Evolutionary conservation across 1,284 basidiomycete genomes (phyloP).

Genomic region (Rhizoctonia solani): DNA sequence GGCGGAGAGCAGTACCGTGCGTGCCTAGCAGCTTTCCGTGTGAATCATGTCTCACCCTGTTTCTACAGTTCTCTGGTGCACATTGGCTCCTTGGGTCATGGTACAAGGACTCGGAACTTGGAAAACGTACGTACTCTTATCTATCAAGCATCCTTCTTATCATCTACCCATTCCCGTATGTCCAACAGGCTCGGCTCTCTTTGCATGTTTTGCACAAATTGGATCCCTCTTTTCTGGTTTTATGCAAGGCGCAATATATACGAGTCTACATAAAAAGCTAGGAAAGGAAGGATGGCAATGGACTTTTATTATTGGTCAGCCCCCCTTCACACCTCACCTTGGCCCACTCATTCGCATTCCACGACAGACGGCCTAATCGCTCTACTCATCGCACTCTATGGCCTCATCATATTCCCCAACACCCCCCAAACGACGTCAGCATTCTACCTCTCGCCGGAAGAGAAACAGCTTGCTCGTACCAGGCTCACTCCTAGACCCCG

Average conservation of each 20-base stretch:
- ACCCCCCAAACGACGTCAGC: slow-evolving; percentile 66
- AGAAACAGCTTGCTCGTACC: slow-evolving; percentile 6
- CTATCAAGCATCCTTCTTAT: background rate
- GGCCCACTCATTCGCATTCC: background rate
- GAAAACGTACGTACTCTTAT: slow-evolving; percentile 24
- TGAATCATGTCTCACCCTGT: background rate
- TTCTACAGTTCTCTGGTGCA: slow-evolving; percentile 10
- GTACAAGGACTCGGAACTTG: slow-evolving; percentile 31
- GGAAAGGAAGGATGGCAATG: slow-evolving; percentile 31
- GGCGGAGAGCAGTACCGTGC: slow-evolving; percentile 28
- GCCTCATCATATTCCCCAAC: slow-evolving; percentile 73
- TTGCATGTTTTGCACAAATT: slow-evolving; percentile 29
- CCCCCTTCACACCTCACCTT: background rate
- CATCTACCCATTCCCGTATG: background rate
- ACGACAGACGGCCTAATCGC: slow-evolving; percentile 66
- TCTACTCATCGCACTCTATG: slow-evolving; percentile 70
- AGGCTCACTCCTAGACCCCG: background rate
- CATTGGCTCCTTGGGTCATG: slow-evolving; percentile 30
- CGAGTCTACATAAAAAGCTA: slow-evolving; percentile 17
- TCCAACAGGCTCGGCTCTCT: slow-evolving; percentile 7
- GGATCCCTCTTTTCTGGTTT: slow-evolving; percentile 24
- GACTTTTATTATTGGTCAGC: slow-evolving; percentile 28
- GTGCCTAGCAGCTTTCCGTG: background rate
- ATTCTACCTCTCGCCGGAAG: slow-evolving; percentile 60
- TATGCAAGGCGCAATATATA: slow-evolving; percentile 28